Base-by-base conservation (phyloP, 345 rosid species). In the Erysimum cheiranthoides region DNA sequence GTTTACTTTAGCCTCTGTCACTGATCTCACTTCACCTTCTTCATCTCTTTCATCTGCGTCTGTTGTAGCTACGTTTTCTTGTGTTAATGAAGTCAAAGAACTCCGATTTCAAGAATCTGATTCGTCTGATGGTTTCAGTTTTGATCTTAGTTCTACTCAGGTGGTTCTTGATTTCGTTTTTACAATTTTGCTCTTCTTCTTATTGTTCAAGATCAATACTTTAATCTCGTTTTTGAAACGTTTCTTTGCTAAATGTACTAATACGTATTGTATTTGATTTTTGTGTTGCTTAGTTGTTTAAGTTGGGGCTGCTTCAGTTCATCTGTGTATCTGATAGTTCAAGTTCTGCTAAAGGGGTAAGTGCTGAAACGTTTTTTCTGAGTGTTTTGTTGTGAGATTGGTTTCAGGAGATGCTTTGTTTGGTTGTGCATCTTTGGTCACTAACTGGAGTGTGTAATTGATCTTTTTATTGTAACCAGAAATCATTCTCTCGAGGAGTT, bases 221-320 rank as follows among this genome's bases (percentile, higher is more conserved):
- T 62, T 28, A 5, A 43, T 52, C 47, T 10, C 38, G 42, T 36
- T 27, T 27, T 43, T 13, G 65, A 51, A 63, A 43, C 61, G 66
- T 57, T 36, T 66, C 13, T 72, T 51, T 78, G 68, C 21, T 11
- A 3, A 8, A 21, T 58, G 45, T 42, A 21, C n/a, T 71, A 57
- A 39, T 68, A 53, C 18, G 16, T 16, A 6, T 9, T 31, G 58
- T 45, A 3, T 46, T 40, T 21, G 1, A 11, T 50, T 36, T 36
- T 2, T 71, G 34, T 66, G 71, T 42, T 39, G 54, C 53, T 74
- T 87, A 94, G 98, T 73, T 94, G 69, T 85, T 89, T 82, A 89
- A 87, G 83, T 74, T 94, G 68, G 93, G 92, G 49, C 89, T 89
- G 16, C 62, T 82, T 38, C 89, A 79, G 68, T 90, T 90, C 47